These are phyloP conservation scores for Cryomyces antarcticus DNA, from an alignment of 495 filamentous ascomycete genomes.

Conservation along the genomic window DNA sequence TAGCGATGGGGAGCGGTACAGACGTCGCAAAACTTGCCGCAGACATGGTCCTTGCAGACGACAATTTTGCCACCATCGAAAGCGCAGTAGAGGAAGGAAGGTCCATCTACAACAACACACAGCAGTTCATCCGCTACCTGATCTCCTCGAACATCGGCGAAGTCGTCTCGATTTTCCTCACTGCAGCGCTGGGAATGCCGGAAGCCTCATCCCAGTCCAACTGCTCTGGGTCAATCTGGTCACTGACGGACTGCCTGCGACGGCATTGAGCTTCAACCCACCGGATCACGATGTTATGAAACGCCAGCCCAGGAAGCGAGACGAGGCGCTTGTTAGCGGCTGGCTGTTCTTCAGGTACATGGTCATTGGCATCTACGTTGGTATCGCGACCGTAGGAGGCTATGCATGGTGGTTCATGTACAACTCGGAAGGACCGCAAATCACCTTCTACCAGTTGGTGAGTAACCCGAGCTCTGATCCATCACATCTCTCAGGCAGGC, in stretches of 20 bases:
- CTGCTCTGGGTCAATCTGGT: conserved; percentile 98
- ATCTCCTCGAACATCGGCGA: conserved; percentile 99
- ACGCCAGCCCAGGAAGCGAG: conserved; percentile 70
- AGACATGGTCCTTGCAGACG: conserved; percentile 96
- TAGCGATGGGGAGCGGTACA: conserved; percentile 96
- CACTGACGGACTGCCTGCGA: conserved; percentile 92
- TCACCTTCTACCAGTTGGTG: conserved; percentile 76
- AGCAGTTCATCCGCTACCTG: conserved; percentile 97
- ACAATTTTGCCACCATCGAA: conserved; percentile 97
- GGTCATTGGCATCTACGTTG: conserved; percentile 89
- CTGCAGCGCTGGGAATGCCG: conserved; percentile 90
- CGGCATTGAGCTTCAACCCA: conserved; percentile 93
- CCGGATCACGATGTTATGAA: conserved; percentile 95
- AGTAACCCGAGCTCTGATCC: too few species aligned
- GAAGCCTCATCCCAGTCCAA: conserved; percentile 92
- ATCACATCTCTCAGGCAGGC: neutral
- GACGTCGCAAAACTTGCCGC: conserved; percentile 93
- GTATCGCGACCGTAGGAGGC: conserved; percentile 83
- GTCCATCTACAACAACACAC: conserved; percentile 98
- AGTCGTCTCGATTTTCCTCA: conserved; percentile 98
- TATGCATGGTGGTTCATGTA: conserved; percentile 99
- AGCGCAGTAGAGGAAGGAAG: conserved; percentile 91
- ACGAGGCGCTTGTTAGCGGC: conserved; percentile 75
- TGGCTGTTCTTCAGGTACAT: conserved; percentile 98
- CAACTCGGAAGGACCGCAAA: conserved; percentile 77